These are phyloP conservation scores for Polychytrium aggregatum DNA, from an alignment of 192 early-diverging fungal genomes.

Conservation along the genomic window DNA sequence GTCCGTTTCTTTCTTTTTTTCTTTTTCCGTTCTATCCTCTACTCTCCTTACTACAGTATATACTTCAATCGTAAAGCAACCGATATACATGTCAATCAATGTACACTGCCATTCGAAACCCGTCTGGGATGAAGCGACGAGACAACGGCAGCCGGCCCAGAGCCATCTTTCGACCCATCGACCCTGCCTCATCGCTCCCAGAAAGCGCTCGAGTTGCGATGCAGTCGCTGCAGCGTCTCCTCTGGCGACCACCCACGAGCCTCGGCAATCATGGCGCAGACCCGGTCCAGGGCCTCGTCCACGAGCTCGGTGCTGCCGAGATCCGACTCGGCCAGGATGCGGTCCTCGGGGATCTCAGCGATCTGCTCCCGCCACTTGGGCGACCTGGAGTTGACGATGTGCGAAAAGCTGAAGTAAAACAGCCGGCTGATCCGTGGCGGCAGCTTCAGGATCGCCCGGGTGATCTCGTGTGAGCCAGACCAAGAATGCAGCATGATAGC, in stretches of 20 bases:
- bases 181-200: too few species aligned
- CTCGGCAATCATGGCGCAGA: constrained; percentile 38
- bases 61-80: too few species aligned
- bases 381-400: constrained; percentile 60
- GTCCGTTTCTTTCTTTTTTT: too few species aligned
- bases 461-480: constrained; percentile 64
- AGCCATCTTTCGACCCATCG: too few species aligned
- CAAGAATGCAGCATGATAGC: constrained; percentile 80
- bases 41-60: too few species aligned
- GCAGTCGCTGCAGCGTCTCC: constrained; percentile 30
- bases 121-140: too few species aligned
- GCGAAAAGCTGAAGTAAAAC: constrained; percentile 71
- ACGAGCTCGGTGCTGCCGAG: constrained; percentile 42
- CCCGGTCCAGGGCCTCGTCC: constrained; percentile 42
- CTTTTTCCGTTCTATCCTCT: too few species aligned
- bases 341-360: constrained; percentile 56
- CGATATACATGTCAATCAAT: too few species aligned
- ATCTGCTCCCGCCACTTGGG: constrained; percentile 52
- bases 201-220: too few species aligned
- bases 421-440: constrained; percentile 18
- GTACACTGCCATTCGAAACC: too few species aligned
- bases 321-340: constrained; percentile 77
- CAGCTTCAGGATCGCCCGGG: constrained; percentile 34
- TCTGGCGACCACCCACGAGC: constrained; percentile 47
- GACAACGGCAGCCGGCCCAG: too few species aligned